Evolutionary conservation across 495 filamentous ascomycete species (phyloP).

Genomic region (Hypoxylon intermedium): DNA sequence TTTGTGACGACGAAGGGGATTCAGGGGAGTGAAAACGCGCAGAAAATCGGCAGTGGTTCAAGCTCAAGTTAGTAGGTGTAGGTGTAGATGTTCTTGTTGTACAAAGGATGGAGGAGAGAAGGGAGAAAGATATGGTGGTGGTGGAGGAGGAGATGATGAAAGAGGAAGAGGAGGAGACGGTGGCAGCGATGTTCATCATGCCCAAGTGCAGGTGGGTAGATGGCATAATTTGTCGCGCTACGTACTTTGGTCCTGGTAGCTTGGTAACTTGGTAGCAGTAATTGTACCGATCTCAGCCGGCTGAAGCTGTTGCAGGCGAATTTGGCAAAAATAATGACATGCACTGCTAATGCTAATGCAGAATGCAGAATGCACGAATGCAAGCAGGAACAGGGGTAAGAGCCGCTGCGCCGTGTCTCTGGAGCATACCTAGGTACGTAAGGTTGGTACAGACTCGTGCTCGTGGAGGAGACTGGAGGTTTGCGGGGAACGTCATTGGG

Average conservation of each 20-base stretch:
- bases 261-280: too few relatives aligned
- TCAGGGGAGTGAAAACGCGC: conserved; percentile 9
- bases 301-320: conserved; percentile 30
- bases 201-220: conserved; percentile 7
- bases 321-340: not conserved
- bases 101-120: conserved; percentile 23
- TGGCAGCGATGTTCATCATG: conserved; percentile 34
- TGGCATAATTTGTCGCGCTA: conserved; percentile 36
- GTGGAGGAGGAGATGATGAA: conserved; percentile 6
- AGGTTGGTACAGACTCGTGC: conserved; percentile 20
- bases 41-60: conserved; percentile 10
- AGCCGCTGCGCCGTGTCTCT: conserved; percentile 33
- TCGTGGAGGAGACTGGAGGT: conserved; percentile 29
- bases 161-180: conserved; percentile 17
- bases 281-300: conserved; percentile 35
- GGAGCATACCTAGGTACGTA: not conserved
- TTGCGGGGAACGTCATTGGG: conserved; percentile 24
- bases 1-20: conserved; percentile 16
- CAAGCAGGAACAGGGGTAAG: conserved; percentile 20
- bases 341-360: conserved; percentile 30
- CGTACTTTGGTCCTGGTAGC: too few relatives aligned
- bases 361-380: conserved; percentile 10
- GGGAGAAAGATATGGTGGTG: conserved; percentile 10
- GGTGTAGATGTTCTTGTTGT: conserved; percentile 24
- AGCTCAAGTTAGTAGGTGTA: too few relatives aligned